These are phyloP conservation scores for Stephanocyclus meneghinianus DNA, from an alignment of 352 stramenopile genomes.

Conservation along the genomic window DNA sequence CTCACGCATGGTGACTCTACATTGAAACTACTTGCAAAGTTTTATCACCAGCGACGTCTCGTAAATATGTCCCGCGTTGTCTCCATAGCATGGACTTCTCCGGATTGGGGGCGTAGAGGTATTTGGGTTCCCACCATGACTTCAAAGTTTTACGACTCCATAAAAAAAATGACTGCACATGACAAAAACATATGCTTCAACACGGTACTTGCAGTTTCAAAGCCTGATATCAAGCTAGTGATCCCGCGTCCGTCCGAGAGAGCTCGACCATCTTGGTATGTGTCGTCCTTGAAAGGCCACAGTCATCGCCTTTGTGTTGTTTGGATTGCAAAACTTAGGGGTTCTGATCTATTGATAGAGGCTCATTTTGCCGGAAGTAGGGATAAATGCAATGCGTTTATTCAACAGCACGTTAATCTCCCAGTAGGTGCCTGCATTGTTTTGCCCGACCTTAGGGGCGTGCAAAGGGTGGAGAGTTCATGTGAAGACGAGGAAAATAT, in stretches of 20 bases:
- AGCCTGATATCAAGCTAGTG: constrained; percentile 24
- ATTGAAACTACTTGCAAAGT: constrained; percentile 32
- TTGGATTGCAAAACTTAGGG: constrained; percentile 34
- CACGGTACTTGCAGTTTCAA: constrained; percentile 34
- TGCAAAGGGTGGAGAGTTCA: constrained; percentile 1
- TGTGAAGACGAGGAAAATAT: neutral
- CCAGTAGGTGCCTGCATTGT: constrained; percentile 9
- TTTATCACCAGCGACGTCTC: constrained; percentile 15
- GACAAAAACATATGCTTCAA: constrained; percentile 47
- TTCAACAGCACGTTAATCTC: constrained; percentile 28
- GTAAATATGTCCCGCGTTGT: constrained; percentile 10
- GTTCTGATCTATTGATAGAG: constrained; percentile 34
- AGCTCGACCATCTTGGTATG: constrained; percentile 26
- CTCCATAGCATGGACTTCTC: constrained; percentile 32
- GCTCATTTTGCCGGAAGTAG: constrained; percentile 45
- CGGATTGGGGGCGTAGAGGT: constrained; percentile 24
- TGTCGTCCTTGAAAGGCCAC: constrained; percentile 27
- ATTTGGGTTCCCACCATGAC: constrained; percentile 37
- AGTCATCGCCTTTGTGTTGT: constrained; percentile 32
- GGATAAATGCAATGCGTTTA: constrained; percentile 38
- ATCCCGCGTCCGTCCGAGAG: constrained; percentile 18
- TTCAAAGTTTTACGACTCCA: constrained; percentile 35
- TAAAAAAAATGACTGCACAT: constrained; percentile 21
- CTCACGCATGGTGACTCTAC: constrained; percentile 14
- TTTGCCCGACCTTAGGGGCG: constrained; percentile 23